Base-by-base conservation (phyloP, 176 grass and related monocot genomes). In the Carex cristatella region DNA sequence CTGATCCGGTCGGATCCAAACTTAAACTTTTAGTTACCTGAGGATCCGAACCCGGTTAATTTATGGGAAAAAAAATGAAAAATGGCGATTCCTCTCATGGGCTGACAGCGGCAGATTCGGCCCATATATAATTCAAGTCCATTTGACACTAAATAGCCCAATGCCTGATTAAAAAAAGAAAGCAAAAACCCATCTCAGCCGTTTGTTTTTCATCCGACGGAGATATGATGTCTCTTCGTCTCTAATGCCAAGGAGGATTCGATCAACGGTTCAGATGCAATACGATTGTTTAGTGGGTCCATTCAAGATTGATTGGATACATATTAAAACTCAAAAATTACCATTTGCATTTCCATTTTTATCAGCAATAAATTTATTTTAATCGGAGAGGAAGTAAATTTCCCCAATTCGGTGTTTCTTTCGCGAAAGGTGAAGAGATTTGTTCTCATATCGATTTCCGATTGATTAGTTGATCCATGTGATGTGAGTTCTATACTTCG, bases 401-500 rank as follows among this genome's bases (percentile, higher is more conserved):
- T 71, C 68, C 70, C 44, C 44, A 74, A 51, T 74, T 74, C 42
- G 40, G 42, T 28, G 35, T 69, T 69, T 42, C 11, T 4, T 15
- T 69, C 38, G 37, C 32, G 37, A 4, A 28, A 74, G 28, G 46
- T 74, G 70, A 74, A 74, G 44, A 51, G 44, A 74, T 51, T 18
- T 74, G 14, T 49, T 53, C 70, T 73, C 44, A n/a, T 23, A 44
- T 74, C 19, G 19, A 5, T 74, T 51, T 1, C 11, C 44, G 19
- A 74, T 74, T 53, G 44, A 74, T 74, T 28, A 51, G 44, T 74
- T 74, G n/a, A 51, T 71, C 16, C 65, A 74, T 74, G 70, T 74
- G 19, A 74, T 74, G 70, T 74, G 19, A 74, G 70, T 74, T 51
- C 42, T 51, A 48, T 51, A 11, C 11, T 7, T 48, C 46, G 3